Conservation (phyloP, 2,329 filamentous ascomycete species). For the Plenodomus tracheiphilus region DNA sequence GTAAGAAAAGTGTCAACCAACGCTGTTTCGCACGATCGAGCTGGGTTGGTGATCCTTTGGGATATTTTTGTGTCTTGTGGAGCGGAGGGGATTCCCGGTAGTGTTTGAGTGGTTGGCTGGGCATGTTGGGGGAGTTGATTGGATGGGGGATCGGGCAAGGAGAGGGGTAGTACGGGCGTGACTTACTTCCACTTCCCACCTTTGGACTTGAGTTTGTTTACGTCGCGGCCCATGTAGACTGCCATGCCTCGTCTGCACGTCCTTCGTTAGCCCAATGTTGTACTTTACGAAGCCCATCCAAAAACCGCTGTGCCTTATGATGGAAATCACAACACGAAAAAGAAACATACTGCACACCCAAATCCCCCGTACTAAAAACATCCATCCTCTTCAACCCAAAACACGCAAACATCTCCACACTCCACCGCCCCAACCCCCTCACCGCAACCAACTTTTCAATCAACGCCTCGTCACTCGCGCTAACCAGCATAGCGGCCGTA, state of each 20-base stretch:
- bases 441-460: constrained; percentile 82
- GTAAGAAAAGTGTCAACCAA: neutral
- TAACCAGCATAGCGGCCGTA: constrained; percentile 72
- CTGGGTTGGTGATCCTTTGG: neutral
- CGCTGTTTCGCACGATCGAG: neutral
- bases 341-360: constrained; percentile 76
- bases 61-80: neutral
- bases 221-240: constrained; percentile 78
- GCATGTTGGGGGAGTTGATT: neutral
- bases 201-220: constrained; percentile 77
- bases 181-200: constrained; percentile 82
- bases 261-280: neutral
- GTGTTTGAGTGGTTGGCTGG: neutral
- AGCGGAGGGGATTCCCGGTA: neutral
- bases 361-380: constrained; percentile 87
- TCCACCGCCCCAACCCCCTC: constrained; percentile 85
- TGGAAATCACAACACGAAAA: neutral
- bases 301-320: no score
- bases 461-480: constrained; percentile 83
- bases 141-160: neutral
- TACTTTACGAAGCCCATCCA: no score
- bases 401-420: constrained; percentile 88
- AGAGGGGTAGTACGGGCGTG: neutral
- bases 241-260: constrained; percentile 79
- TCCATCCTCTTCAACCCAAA: constrained; percentile 95